Percentiles rank a stretch among this genome's conserved stretches.
These are phyloP conservation scores for Coccomyxa sp. DNA, from an alignment of 139 green algal species.

Conservation along the genomic window DNA sequence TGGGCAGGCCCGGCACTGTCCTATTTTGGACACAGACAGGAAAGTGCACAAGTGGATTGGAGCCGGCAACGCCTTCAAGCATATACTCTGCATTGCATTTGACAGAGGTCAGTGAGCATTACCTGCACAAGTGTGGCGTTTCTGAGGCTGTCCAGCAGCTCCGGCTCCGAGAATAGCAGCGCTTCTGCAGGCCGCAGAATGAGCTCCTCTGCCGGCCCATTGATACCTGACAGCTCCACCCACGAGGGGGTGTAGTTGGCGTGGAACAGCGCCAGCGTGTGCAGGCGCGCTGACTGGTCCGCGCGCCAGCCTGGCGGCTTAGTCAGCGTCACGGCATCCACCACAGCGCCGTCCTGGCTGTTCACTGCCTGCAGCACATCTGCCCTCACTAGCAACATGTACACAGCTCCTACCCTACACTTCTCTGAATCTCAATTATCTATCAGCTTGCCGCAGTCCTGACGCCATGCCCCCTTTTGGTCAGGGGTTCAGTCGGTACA, in stretches of 20 bases:
- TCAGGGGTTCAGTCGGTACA: too few relatives aligned
- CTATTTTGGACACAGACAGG: too few relatives aligned
- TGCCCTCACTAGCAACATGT: too few relatives aligned
- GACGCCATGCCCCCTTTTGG: too few relatives aligned
- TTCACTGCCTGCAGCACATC: conserved; percentile 16
- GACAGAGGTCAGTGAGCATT: not conserved
- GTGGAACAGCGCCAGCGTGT: conserved; percentile 1
- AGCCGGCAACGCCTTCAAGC: too few relatives aligned
- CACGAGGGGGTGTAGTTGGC: not conserved
- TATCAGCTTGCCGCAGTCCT: too few relatives aligned
- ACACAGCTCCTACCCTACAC: too few relatives aligned
- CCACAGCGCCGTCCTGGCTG: conserved; percentile 3
- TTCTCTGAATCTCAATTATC: too few relatives aligned
- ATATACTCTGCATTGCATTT: too few relatives aligned
- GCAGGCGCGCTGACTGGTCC: not conserved
- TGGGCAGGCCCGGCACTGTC: too few relatives aligned
- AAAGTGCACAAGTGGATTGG: too few relatives aligned
- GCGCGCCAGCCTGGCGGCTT: conserved; percentile 9
- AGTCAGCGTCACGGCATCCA: conserved; percentile 7
- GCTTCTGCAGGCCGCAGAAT: not conserved
- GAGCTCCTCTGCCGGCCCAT: not conserved
- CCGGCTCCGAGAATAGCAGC: conserved; percentile 5
- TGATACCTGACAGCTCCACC: not conserved
- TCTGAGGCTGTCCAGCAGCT: not conserved
- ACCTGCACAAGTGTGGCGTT: conserved; percentile 3